Base-by-base conservation (phyloP, 306 rosid species). In the Trifolium repens region DNA sequence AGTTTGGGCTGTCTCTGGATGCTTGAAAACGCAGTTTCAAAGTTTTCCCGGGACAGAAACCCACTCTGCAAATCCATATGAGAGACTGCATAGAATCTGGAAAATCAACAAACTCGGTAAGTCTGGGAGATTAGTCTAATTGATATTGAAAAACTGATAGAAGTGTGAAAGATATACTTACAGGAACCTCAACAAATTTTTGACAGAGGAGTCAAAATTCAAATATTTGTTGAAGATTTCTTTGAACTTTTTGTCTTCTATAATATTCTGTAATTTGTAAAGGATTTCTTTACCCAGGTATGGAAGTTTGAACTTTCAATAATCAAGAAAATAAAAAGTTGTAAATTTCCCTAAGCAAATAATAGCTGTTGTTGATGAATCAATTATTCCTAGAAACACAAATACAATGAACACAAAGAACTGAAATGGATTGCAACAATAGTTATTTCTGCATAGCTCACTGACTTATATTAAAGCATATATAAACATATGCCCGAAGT, bases 71-170 rank as follows among this genome's bases (percentile, higher is more conserved):
- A 64, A 82, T 94, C 91, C 89, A 94, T 88, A 60, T 67, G 77
- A 82, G 97, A 91, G 81, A 88, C 83, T 47, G 93, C 91, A 55
- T 83, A 84, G 76, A 90, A 94, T 82, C 98, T 94, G 78, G 82
- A 64, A 60, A 81, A 82, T 73, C 76, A 72, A 57, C 61, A 44
- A 79, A 46, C 71, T 62, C 9, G 8, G 74, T 72, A 35, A 79
- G 83, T 87, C 79, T 61, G 78, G 62, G 58, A 34, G 49, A 59
- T 42, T 35, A 59, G 69, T 43, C 69, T 58, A 50, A 39, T 57
- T 47, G 34, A 49, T n/a, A 70, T 43, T 40, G 57, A 63, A 37
- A 34, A 68, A 62, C 75, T 26, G 40, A 80, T 73, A 16, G 26
- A 63, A 46, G 71, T 58, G 59, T 58, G 39, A 82, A 78, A 65